Percentiles rank a stretch among this genome's conserved stretches.
Evolutionary conservation across 257 asterid species (phyloP).

Genomic region (Capsicum chinense): DNA sequence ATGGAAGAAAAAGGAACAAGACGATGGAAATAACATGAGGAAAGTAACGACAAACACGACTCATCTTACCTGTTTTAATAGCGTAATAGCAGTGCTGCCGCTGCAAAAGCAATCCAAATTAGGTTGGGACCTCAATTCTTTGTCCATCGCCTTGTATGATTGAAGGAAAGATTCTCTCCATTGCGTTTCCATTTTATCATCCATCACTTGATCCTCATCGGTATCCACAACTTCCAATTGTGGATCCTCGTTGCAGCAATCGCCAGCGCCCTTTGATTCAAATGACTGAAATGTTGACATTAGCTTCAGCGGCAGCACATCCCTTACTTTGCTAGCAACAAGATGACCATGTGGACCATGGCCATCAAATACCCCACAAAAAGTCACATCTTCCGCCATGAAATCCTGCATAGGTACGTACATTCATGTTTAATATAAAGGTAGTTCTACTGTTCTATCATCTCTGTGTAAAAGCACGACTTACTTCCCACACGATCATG

Average conservation of each 20-base stretch:
- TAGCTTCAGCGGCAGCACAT: constrained; percentile 72
- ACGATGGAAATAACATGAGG: background rate
- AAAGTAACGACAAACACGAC: background rate
- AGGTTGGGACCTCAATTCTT: constrained; percentile 86
- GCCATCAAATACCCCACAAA: constrained; percentile 96
- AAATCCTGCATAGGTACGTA: constrained; percentile 70
- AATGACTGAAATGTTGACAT: constrained; percentile 58
- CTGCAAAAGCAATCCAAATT: constrained; percentile 96
- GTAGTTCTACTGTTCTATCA: background rate
- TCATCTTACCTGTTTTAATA: constrained; percentile 72
- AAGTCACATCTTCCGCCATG: constrained; percentile 78
- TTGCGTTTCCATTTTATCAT: constrained; percentile 52
- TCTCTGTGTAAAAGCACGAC: constrained; percentile 29
- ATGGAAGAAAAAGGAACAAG: background rate
- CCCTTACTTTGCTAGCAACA: constrained; percentile 95
- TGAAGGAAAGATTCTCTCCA: constrained; percentile 96
- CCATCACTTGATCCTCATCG: constrained; percentile 46
- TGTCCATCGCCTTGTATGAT: constrained; percentile 91
- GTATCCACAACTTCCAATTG: constrained; percentile 70
- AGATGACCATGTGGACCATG: constrained; percentile 98
- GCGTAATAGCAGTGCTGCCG: constrained; percentile 91
- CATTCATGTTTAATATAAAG: constrained; percentile 3
- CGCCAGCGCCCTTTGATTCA: constrained; percentile 57
- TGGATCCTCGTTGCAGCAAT: constrained; percentile 64
- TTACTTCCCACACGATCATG: constrained; percentile 98